A percentile compares a stretch with the other conserved stretches of the same genome.
These are phyloP conservation scores for Puccinia hordei DNA, from an alignment of 1,284 basidiomycete species.

Conservation along the genomic window DNA sequence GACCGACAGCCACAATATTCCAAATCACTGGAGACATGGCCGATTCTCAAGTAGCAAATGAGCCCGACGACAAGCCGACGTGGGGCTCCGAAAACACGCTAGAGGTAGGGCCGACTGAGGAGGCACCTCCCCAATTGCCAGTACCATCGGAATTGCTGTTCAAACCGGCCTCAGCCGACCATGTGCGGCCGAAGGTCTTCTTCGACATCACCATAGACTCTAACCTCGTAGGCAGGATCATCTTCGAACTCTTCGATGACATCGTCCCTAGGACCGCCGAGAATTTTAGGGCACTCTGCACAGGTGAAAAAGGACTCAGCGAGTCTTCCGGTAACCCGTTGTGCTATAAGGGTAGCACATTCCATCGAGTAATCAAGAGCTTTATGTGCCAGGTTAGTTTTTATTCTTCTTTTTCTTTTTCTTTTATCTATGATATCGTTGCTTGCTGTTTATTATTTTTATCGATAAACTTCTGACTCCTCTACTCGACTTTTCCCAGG, in stretches of 20 bases:
- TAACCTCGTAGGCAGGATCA: slow-evolving; percentile 15
- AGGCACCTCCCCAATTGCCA: slow-evolving; percentile 18
- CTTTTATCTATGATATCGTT: no score
- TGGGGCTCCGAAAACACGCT: slow-evolving; percentile 3
- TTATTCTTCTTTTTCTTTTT: not conserved
- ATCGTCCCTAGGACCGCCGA: slow-evolving; percentile 43
- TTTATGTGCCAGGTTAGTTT: slow-evolving; percentile 50
- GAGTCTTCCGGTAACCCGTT: not conserved
- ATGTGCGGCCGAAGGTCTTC: slow-evolving; percentile 43
- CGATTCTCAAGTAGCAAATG: slow-evolving; percentile 3
- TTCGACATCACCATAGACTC: slow-evolving; percentile 44
- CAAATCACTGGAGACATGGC: not conserved
- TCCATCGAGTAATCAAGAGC: slow-evolving; percentile 47
- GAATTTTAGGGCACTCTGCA: slow-evolving; percentile 41
- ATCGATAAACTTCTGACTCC: not conserved
- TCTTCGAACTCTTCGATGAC: slow-evolving; percentile 48
- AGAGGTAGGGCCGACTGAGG: not conserved
- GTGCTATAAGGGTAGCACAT: slow-evolving; percentile 42
- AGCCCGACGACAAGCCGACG: not conserved
- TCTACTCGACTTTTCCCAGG: not conserved
- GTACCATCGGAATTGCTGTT: slow-evolving; percentile 44
- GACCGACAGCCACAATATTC: not conserved
- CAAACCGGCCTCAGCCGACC: slow-evolving; percentile 35
- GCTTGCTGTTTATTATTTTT: not conserved
- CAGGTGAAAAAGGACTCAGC: slow-evolving; percentile 40